phyloP scores from a whole-genome alignment of 345 rosid genomes.

The Eucalyptus rudis region DNA sequence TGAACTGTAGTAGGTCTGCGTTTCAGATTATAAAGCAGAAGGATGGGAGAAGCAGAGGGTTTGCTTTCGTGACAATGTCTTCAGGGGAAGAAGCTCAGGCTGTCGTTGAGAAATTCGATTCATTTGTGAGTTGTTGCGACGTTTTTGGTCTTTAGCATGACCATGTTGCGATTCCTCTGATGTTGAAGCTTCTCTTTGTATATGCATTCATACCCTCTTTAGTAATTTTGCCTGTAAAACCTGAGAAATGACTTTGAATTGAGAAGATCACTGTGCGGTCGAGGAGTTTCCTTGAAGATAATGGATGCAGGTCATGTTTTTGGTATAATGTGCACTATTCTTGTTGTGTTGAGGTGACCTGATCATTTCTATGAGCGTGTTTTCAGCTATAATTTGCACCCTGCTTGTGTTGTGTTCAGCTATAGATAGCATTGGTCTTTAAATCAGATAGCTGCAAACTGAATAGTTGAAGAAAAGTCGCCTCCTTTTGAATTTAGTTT shows the following conservation, averaged over 20 bases:
- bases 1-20: background rate
- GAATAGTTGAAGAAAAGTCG: background rate
- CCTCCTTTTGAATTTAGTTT: background rate
- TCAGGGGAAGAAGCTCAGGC: slow-evolving; percentile 79
- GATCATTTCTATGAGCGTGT: background rate
- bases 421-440: background rate
- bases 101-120: slow-evolving; percentile 38
- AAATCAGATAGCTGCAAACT: background rate
- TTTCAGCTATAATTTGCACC: background rate
- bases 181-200: background rate
- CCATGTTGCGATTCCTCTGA: background rate
- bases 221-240: background rate
- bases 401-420: background rate
- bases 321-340: background rate
- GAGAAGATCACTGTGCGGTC: background rate
- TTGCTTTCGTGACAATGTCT: slow-evolving; percentile 78
- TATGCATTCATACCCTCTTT: background rate
- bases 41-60: slow-evolving; percentile 58
- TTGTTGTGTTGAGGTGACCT: background rate
- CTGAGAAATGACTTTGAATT: background rate
- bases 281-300: background rate
- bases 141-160: background rate
- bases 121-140: background rate
- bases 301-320: background rate
- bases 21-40: slow-evolving; percentile 58